Evolutionary conservation across 306 rosid species (phyloP).

Genomic region (Cucumis hystrix): DNA sequence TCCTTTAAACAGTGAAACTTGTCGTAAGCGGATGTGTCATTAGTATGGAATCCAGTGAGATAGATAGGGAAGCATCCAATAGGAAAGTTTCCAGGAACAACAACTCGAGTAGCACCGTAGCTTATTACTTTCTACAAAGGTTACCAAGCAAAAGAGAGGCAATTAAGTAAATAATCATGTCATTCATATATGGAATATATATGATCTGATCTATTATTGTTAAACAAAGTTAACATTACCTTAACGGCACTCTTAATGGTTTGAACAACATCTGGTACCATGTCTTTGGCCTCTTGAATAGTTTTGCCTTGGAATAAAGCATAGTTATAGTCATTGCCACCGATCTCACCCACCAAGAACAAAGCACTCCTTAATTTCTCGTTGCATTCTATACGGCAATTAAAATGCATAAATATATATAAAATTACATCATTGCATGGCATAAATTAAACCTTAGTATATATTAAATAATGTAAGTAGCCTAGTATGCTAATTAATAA

Average conservation of each 20-base stretch:
- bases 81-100: too few species aligned
- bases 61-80: too few species aligned
- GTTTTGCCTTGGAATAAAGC: constrained; percentile 8
- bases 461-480: neutral
- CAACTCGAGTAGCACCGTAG: too few species aligned
- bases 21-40: too few species aligned
- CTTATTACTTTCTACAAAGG: too few species aligned
- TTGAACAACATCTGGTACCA: constrained; percentile 15
- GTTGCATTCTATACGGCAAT: neutral
- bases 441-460: too few species aligned
- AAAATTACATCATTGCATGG: too few species aligned
- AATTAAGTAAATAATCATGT: neutral
- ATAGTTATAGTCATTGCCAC: constrained; percentile 7
- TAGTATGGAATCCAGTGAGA: too few species aligned
- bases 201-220: too few species aligned
- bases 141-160: neutral
- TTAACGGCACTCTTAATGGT: constrained; percentile 4
- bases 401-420: too few species aligned
- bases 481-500: neutral
- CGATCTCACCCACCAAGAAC: constrained; percentile 17
- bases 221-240: neutral
- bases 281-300: neutral
- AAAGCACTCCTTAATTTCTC: constrained; percentile 4
- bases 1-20: too few species aligned
- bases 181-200: neutral